These are phyloP conservation scores for Alnus rubra DNA, from an alignment of 306 rosid species.

Conservation along the genomic window DNA sequence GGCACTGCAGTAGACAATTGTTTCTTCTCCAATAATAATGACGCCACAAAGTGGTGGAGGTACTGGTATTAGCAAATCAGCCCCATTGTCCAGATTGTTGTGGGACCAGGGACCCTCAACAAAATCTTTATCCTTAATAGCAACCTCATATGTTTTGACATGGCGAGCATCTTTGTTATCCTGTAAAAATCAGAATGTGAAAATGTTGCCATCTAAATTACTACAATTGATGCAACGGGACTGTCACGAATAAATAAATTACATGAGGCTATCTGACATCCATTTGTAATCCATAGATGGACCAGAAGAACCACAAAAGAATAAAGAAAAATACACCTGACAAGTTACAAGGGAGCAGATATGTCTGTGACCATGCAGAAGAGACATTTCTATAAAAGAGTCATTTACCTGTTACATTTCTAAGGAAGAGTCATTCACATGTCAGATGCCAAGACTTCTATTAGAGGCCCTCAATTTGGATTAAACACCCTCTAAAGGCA, in stretches of 20 bases:
- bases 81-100: conserved; percentile 96
- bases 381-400: not conserved
- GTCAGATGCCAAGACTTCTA: not conserved
- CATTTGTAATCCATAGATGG: not conserved
- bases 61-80: conserved; percentile 89
- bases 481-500: no score
- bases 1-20: conserved; percentile 95
- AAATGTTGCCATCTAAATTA: conserved; percentile 17
- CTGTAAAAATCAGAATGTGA: conserved; percentile 48
- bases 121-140: conserved; percentile 95
- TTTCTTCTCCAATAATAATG: conserved; percentile 95
- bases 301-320: not conserved
- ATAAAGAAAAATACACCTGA: not conserved
- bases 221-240: conserved; percentile 1
- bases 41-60: conserved; percentile 98
- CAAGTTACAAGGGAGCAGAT: not conserved
- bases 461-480: not conserved
- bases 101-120: conserved; percentile 98
- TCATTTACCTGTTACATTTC: not conserved
- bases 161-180: conserved; percentile 98
- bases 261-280: not conserved
- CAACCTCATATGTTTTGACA: conserved; percentile 95
- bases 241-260: not conserved
- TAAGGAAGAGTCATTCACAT: not conserved
- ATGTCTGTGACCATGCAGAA: not conserved